Evolutionary conservation across 2,329 filamentous ascomycete species (phyloP).

Genomic region (Lachnellula subtilissima): DNA sequence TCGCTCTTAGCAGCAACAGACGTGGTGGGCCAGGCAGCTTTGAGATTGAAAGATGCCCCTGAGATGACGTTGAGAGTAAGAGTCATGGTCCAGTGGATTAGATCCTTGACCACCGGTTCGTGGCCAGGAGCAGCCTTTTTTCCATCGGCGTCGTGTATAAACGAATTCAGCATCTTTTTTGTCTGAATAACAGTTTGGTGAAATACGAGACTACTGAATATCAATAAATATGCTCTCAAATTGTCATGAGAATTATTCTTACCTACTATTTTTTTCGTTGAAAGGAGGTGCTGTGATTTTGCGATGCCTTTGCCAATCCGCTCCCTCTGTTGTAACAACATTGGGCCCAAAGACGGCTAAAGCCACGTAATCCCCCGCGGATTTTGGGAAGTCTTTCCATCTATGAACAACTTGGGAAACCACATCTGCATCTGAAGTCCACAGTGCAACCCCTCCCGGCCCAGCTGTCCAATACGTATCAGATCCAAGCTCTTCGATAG

Average conservation of each 20-base stretch:
- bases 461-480: slow-evolving; percentile 15
- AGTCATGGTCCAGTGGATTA: slow-evolving; percentile 41
- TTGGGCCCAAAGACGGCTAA: slow-evolving; percentile 52
- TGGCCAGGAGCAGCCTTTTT: slow-evolving; percentile 3
- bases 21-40: slow-evolving; percentile 12
- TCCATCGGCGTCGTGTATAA: slow-evolving; percentile 15
- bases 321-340: slow-evolving; percentile 63
- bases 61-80: slow-evolving; percentile 48
- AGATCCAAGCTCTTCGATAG: slow-evolving; percentile 9
- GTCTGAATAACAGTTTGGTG: slow-evolving; percentile 31
- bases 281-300: slow-evolving; percentile 67
- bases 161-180: slow-evolving; percentile 31
- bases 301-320: slow-evolving; percentile 65
- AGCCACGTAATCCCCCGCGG: slow-evolving; percentile 11
- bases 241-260: not conserved
- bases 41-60: slow-evolving; percentile 41
- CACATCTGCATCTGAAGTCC: slow-evolving; percentile 12
- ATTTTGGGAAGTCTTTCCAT: slow-evolving; percentile 19
- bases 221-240: not conserved
- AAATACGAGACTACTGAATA: slow-evolving; percentile 34
- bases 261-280: slow-evolving; percentile 59
- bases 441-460: slow-evolving; percentile 8
- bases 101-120: slow-evolving; percentile 16
- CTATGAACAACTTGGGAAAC: slow-evolving; percentile 13
- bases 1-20: slow-evolving; percentile 8